A percentile compares a stretch with the other conserved stretches of the same genome.
phyloP scores from a whole-genome alignment of 768 basidiomycete genomes.

The Suillus clintonianus region DNA sequence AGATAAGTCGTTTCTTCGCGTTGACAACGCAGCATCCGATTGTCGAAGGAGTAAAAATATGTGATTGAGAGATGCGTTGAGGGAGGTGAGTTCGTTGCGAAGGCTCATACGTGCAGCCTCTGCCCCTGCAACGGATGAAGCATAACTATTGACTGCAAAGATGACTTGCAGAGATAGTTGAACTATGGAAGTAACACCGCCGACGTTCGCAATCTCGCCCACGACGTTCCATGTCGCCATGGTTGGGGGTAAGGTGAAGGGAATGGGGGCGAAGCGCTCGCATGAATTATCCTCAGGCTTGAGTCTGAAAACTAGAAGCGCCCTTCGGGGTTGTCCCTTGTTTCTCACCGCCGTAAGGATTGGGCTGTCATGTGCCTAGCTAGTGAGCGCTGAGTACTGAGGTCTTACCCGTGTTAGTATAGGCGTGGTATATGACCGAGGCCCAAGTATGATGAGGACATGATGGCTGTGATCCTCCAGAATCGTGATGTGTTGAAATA shows the following conservation, averaged over 20 bases:
- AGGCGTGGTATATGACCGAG: too few species aligned
- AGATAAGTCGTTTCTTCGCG: not conserved
- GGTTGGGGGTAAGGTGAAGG: not conserved
- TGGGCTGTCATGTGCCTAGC: too few species aligned
- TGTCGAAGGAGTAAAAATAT: not conserved
- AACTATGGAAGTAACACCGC: not conserved
- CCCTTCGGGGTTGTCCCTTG: not conserved
- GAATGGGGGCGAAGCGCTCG: not conserved
- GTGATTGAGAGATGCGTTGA: not conserved
- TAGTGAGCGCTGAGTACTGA: too few species aligned
- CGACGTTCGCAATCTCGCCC: not conserved
- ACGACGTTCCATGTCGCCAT: not conserved
- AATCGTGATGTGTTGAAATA: too few species aligned
- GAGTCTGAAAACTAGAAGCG: not conserved
- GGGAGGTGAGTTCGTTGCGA: not conserved
- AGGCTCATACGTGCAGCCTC: not conserved
- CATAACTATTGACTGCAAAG: not conserved
- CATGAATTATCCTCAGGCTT: not conserved
- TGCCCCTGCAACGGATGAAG: not conserved
- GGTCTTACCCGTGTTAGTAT: too few species aligned
- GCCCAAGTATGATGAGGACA: too few species aligned
- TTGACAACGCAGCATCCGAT: not conserved
- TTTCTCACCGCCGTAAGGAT: not conserved
- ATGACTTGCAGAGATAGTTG: not conserved
- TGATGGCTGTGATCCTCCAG: too few species aligned